Base-by-base conservation (phyloP, 805 yeast genomes). In the Tetrapisispora iriomotensis region DNA sequence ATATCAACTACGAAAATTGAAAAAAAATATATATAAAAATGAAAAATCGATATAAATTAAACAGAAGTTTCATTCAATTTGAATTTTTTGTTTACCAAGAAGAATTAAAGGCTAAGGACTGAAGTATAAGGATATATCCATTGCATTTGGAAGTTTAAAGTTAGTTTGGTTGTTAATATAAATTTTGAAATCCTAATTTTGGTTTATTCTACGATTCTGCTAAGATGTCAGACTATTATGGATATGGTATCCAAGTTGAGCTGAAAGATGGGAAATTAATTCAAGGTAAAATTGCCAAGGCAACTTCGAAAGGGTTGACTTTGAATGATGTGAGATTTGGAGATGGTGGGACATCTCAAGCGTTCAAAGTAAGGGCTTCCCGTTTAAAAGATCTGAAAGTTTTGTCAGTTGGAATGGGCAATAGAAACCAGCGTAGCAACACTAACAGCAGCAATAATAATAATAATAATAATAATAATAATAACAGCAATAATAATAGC, bases 201-300 rank as follows among this genome's bases (percentile, higher is more conserved):
- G 25, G 10, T 14, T n/a, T 29, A n/a, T 15, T 18, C 13, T 19
- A 30, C 6, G 12, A 25, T 25, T 25, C 28, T 25, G 14, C 28
- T 25, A 25, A 25, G 6, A 61, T 59, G 62, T 57, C 60, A 7
- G 69, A 70, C 32, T 71, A 71, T 45, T 52, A 63, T 9, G 76
- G 75, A 1, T 73, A 65, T 41, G 67, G 64, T 13, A 68, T 73
- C 15, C 68, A 67, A 41, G 50, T 73, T 10, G 60, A 57, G 23
- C 56, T 73, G 38, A 66, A 67, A 42, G 70, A 65, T 32, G 65
- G 66, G n/a, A 55, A 58, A 20, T 46, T 51, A 15, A 61, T 71
- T 23, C 49, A 51, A 34, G 72, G 75, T 14, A 51, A 51, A n/a
- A 64, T 68, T n/a, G 58, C 62, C n/a, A 61, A 61, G 39, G 68